Evolutionary conservation across 805 yeast genomes (phyloP), one percentile per base, ranked within the genome.

Genomic region (Wickerhamomyces queroliae): DNA sequence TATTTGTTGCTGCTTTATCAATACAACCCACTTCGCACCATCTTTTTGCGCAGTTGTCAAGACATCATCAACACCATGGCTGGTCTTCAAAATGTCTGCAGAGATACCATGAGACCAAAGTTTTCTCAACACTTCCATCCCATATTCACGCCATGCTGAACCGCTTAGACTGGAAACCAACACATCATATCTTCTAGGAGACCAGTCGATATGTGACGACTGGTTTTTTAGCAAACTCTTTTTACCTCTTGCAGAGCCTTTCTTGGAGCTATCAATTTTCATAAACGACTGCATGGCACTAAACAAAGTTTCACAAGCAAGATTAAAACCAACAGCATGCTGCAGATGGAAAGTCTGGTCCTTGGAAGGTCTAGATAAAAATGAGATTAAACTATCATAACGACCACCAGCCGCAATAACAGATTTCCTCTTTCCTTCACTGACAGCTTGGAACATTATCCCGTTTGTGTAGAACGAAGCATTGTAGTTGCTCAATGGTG

Each of bases 391-490:
- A 17, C 69, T 66, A 52, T 91, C 98, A 55, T 89, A 93, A 40
- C 99, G 68, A 3, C 99, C 99, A 33, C 99, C 99, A 0, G 93
- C 91, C 13, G 93, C 93, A 30, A 93, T 66, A 24, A 82, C 46
- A 30, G 56, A 65, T 48, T 41, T 53, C 66, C 65, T 51, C 56
- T 54, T 69, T 45, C 78, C 81, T 39, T 86, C 83, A 46, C 78
- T 74, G 2, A 88, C 74, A 0, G 85, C 87, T 49, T 88, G 95
- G 56, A 91, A 93, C 95, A 93, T 88, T 2, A 90, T 63, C 0
- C 95, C 95, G 15, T 80, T 78, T 28, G 71, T 67, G 55, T 90
- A 93, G 55, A 88, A 91, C 9, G 80, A 73, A 24, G 82, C 75
- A 49, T 88, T 88, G 61, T 86, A 87, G 47, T 88, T 87, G 52